Evolutionary conservation across 257 asterid species (phyloP).

Genomic region (Mentha longifolia): DNA sequence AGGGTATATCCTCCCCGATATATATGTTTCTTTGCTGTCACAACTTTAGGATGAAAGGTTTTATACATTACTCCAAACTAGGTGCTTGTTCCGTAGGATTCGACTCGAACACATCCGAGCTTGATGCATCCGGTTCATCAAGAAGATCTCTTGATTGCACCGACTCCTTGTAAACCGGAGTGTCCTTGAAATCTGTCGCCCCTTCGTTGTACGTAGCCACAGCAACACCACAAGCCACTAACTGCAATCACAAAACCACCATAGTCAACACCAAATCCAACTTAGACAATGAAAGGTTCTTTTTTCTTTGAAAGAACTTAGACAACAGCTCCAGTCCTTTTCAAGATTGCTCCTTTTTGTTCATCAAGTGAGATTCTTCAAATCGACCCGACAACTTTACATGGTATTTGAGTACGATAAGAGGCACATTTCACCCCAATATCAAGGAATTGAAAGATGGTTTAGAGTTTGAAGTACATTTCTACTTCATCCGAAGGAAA

Average conservation of each 20-base stretch:
- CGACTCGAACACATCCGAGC: slow-evolving; percentile 80
- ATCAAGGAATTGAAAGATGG: neutral
- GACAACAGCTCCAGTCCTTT: neutral
- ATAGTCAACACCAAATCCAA: neutral
- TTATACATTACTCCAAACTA: slow-evolving; percentile 59
- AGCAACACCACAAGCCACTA: slow-evolving; percentile 83
- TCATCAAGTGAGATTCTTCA: neutral
- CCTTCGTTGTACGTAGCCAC: slow-evolving; percentile 84
- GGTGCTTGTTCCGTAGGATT: slow-evolving; percentile 97
- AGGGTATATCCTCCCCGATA: slow-evolving; percentile 22
- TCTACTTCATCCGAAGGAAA: neutral
- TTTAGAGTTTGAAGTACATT: neutral
- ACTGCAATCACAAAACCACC: slow-evolving; percentile 41
- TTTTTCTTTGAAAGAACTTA: neutral
- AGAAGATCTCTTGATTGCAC: slow-evolving; percentile 74
- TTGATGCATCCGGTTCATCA: slow-evolving; percentile 79
- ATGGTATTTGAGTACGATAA: neutral
- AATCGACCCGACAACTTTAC: neutral
- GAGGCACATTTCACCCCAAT: neutral
- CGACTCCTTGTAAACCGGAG: slow-evolving; percentile 87
- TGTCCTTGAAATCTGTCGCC: slow-evolving; percentile 90
- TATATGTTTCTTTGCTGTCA: slow-evolving; percentile 16
- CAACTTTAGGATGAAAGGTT: slow-evolving; percentile 7
- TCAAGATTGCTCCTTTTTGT: neutral
- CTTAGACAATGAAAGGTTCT: neutral